Evolutionary conservation across 805 yeast genomes (phyloP).

Genomic region (Saccharomycopsis babjevae): DNA sequence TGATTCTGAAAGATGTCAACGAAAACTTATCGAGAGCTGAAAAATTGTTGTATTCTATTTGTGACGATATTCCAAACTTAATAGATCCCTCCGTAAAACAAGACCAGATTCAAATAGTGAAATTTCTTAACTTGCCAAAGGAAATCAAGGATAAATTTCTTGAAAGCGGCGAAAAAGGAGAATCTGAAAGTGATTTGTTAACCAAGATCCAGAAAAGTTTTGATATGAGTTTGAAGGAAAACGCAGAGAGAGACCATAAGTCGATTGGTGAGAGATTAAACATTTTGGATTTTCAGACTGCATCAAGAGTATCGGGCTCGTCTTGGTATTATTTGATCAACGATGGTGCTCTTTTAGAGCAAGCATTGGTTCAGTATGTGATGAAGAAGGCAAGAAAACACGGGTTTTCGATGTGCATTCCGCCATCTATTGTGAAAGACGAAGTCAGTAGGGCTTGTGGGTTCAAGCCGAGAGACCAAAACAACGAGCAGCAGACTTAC

Average conservation of each 20-base stretch:
- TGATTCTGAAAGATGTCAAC: not conserved
- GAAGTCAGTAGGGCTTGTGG: conserved; percentile 86
- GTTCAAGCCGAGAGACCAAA: conserved; percentile 83
- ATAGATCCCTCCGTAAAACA: conserved; percentile 38
- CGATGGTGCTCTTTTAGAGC: conserved; percentile 83
- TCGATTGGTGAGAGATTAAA: conserved; percentile 57
- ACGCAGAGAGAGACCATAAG: conserved; percentile 46
- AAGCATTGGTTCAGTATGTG: conserved; percentile 78
- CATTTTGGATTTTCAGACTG: conserved; percentile 59
- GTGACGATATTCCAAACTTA: conserved; percentile 54
- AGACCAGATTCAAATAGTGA: conserved; percentile 33
- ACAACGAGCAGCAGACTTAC: conserved; percentile 79
- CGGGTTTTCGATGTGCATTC: conserved; percentile 64
- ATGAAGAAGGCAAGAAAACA: conserved; percentile 49
- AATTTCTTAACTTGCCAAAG: conserved; percentile 39
- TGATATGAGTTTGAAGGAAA: conserved; percentile 11
- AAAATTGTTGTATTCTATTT: conserved; percentile 20
- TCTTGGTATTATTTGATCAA: conserved; percentile 82
- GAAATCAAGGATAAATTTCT: not conserved
- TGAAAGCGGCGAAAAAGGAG: conserved; percentile 18
- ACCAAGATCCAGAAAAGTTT: conserved; percentile 16
- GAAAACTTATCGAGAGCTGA: not conserved
- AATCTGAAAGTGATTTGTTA: conserved; percentile 9
- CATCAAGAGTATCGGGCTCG: conserved; percentile 64
- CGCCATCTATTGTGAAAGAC: conserved; percentile 77